A percentile compares a stretch with the other conserved stretches of the same genome.
Conservation (phyloP, 2,329 filamentous ascomycete species). For the Macrophomina phaseolina region DNA sequence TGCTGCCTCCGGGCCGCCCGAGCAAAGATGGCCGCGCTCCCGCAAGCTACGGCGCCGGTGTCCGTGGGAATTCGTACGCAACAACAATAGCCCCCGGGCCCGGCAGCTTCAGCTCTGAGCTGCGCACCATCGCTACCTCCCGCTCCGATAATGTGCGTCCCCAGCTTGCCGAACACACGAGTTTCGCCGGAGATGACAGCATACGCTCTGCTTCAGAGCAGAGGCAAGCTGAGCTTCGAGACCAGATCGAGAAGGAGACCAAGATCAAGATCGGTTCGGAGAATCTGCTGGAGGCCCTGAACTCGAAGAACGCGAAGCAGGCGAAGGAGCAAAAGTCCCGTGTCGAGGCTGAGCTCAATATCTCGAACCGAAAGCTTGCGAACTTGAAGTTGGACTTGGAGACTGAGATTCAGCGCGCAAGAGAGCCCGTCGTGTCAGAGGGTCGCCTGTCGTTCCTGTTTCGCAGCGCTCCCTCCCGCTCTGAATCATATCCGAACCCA, state of each 20-base stretch:
- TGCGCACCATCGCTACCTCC: constrained; percentile 71
- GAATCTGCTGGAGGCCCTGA: constrained; percentile 94
- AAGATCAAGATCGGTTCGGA: constrained; percentile 98
- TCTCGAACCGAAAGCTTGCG: constrained; percentile 76
- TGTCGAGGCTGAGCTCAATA: constrained; percentile 83
- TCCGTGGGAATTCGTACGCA: constrained; percentile 72
- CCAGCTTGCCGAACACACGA: constrained; percentile 59
- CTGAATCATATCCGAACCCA: constrained; percentile 53
- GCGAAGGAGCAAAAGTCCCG: constrained; percentile 69
- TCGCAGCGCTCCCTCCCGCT: constrained; percentile 60
- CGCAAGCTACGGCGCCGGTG: constrained; percentile 63
- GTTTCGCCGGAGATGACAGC: constrained; percentile 64
- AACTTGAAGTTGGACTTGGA: constrained; percentile 65
- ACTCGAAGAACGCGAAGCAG: constrained; percentile 94
- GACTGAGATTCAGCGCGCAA: constrained; percentile 64
- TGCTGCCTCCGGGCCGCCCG: constrained; percentile 51
- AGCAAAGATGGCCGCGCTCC: constrained; percentile 62
- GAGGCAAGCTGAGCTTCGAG: constrained; percentile 75
- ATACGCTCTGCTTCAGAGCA: constrained; percentile 67
- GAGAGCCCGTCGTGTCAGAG: constrained; percentile 58
- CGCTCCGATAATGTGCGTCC: constrained; percentile 63
- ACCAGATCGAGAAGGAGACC: constrained; percentile 90
- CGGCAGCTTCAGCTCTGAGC: constrained; percentile 88
- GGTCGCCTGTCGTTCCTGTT: constrained; percentile 65
- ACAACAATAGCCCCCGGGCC: constrained; percentile 68